phyloP scores from a whole-genome alignment of 2,329 filamentous ascomycete genomes.

The Colletotrichum orbiculare region DNA sequence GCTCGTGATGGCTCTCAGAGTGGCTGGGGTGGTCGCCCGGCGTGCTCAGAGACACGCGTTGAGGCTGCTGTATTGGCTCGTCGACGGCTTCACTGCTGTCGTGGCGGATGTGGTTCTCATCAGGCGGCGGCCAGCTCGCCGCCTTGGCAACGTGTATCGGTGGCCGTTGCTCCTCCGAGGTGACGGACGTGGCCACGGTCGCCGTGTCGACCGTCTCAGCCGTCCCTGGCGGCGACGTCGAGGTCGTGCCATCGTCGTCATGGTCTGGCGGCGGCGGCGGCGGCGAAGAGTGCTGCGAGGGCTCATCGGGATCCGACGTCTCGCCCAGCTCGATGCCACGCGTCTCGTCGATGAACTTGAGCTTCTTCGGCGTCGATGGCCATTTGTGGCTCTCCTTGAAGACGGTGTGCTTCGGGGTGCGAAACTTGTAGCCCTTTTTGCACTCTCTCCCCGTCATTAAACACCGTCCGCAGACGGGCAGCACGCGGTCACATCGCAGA shows the following conservation, averaged over 20 bases:
- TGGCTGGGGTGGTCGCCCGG: conserved; percentile 10
- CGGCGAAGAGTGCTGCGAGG: not conserved
- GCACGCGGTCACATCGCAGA: conserved; percentile 52
- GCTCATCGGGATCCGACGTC: conserved; percentile 16
- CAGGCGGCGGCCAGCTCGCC: conserved; percentile 29
- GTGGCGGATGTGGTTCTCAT: not conserved
- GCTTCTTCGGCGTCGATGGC: conserved; percentile 31
- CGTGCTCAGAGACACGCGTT: conserved; percentile 19
- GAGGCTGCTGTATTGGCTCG: conserved; percentile 10
- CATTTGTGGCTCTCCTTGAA: conserved; percentile 36
- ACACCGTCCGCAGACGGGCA: conserved; percentile 36
- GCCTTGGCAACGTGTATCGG: conserved; percentile 25
- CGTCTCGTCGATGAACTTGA: conserved; percentile 36
- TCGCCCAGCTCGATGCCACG: conserved; percentile 30
- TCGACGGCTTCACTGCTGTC: not conserved
- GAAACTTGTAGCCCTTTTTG: conserved; percentile 38
- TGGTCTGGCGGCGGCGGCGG: not conserved
- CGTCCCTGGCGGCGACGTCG: conserved; percentile 8
- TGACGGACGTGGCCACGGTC: conserved; percentile 6
- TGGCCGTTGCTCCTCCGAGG: conserved; percentile 12
- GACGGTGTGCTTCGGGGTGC: conserved; percentile 30
- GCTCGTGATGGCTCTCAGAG: conserved; percentile 14
- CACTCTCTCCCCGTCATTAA: conserved; percentile 35
- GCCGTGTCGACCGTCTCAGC: not conserved
- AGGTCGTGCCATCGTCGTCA: conserved; percentile 4